Percentiles rank a stretch among this genome's conserved stretches.
Conservation (phyloP, 78 protist genomes). For the Dictyostelium citrinum region DNA sequence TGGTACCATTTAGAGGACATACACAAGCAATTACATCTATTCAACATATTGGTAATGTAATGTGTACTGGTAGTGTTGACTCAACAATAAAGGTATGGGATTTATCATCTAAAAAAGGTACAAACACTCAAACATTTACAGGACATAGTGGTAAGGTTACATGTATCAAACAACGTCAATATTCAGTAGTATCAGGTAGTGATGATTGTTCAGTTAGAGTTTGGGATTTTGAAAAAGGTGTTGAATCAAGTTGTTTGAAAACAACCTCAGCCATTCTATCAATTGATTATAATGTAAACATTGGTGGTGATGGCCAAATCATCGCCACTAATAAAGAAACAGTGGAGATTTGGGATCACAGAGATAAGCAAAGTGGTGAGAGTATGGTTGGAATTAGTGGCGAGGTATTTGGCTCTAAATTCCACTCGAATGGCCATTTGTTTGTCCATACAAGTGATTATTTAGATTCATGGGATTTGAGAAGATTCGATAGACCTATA, state of each 20-base stretch:
- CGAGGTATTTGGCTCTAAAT: not conserved
- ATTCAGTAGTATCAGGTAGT: not conserved
- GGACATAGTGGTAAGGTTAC: constrained; percentile 9
- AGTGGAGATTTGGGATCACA: constrained; percentile 6
- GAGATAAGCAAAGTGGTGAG: not conserved
- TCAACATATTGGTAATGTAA: constrained; percentile 35
- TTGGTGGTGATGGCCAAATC: not conserved
- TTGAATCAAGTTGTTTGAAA: not conserved
- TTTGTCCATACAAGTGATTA: not conserved
- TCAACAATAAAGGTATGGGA: constrained; percentile 55
- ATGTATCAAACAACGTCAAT: not conserved
- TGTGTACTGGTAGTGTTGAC: constrained; percentile 48
- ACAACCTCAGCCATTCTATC: not conserved
- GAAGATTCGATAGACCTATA: not conserved
- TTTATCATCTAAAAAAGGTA: constrained; percentile 38
- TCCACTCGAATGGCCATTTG: not conserved
- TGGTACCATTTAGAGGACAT: constrained; percentile 71
- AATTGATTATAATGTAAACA: constrained; percentile 3
- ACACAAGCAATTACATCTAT: constrained; percentile 17
- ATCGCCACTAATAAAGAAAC: not conserved
- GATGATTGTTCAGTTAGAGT: constrained; percentile 16
- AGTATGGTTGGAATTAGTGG: not conserved
- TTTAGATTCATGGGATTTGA: constrained; percentile 42
- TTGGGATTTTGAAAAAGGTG: constrained; percentile 53
- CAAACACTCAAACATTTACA: not conserved